Conservation (phyloP, 169 alveolate species). For the Theileria luwenshuni region DNA sequence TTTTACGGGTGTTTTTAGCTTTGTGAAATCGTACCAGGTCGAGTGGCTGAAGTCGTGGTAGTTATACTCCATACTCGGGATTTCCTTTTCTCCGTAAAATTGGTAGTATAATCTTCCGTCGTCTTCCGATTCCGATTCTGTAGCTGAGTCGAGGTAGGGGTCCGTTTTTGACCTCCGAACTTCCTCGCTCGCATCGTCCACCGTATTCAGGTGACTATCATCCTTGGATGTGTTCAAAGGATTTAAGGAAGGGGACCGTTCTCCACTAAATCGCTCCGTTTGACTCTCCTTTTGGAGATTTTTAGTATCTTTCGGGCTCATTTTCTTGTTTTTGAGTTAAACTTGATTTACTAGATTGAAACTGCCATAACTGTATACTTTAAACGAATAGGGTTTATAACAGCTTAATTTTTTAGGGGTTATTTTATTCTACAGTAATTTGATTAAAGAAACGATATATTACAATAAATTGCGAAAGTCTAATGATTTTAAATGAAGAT, state of each 20-base stretch:
- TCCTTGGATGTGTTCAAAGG: constrained; percentile 24
- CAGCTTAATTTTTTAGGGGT: too few relatives aligned
- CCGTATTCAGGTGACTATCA: background rate
- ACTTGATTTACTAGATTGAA: too few relatives aligned
- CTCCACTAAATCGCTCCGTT: background rate
- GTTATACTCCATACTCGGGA: constrained; percentile 48
- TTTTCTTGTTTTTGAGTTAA: too few relatives aligned
- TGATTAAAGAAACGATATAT: too few relatives aligned
- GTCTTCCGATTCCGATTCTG: constrained; percentile 50
- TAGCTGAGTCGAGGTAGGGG: constrained; percentile 31
- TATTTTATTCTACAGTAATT: too few relatives aligned
- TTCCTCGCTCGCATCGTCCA: background rate
- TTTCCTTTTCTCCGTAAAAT: constrained; percentile 45
- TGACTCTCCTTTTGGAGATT: too few relatives aligned
- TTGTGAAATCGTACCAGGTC: constrained; percentile 69
- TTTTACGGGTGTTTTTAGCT: constrained; percentile 48
- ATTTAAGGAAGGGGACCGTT: background rate
- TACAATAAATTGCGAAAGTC: too few relatives aligned
- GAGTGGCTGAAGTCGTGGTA: constrained; percentile 66
- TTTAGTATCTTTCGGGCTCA: too few relatives aligned
- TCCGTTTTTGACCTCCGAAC: constrained; percentile 27
- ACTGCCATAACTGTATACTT: too few relatives aligned
- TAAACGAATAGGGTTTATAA: too few relatives aligned
- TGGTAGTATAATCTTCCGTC: constrained; percentile 52
- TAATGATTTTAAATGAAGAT: too few relatives aligned